Evolutionary conservation across 805 yeast genomes (phyloP).

Genomic region (Candida nonsorbophila): DNA sequence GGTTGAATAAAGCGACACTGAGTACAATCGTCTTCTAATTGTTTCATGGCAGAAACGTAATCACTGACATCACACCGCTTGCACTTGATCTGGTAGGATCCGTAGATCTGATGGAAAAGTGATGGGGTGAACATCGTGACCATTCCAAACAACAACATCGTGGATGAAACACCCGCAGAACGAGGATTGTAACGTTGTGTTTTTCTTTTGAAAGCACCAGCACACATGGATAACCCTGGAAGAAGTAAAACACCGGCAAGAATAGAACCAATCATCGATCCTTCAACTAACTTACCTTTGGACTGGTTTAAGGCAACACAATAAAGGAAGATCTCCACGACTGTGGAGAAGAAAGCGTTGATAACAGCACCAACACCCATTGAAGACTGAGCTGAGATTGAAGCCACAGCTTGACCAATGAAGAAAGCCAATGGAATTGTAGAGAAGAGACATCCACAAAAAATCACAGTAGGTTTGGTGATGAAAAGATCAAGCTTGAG

Average conservation of each 20-base stretch:
- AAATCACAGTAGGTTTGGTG: slow-evolving; percentile 62
- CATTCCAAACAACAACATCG: slow-evolving; percentile 88
- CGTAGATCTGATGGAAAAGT: slow-evolving; percentile 82
- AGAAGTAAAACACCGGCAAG: slow-evolving; percentile 85
- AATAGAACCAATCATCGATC: slow-evolving; percentile 90
- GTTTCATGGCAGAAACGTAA: slow-evolving; percentile 1
- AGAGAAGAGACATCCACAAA: slow-evolving; percentile 71
- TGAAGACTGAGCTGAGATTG: slow-evolving; percentile 95
- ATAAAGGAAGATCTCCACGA: slow-evolving; percentile 88
- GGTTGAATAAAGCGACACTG: slow-evolving; percentile 78
- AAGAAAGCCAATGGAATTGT: slow-evolving; percentile 93
- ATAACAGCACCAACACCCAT: slow-evolving; percentile 99
- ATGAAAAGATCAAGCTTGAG: slow-evolving; percentile 33
- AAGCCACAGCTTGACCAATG: slow-evolving; percentile 99
- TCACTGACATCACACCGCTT: slow-evolving; percentile 37
- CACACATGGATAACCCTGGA: slow-evolving; percentile 96
- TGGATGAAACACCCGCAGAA: slow-evolving; percentile 94
- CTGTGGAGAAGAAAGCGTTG: slow-evolving; percentile 94
- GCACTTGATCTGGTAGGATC: slow-evolving; percentile 77
- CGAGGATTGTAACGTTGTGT: slow-evolving; percentile 95
- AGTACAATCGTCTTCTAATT: slow-evolving; percentile 43
- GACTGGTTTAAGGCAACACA: slow-evolving; percentile 84
- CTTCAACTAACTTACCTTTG: slow-evolving; percentile 89
- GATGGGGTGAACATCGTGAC: slow-evolving; percentile 93
- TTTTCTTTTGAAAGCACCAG: slow-evolving; percentile 88